phyloP scores from a whole-genome alignment of 164 flowering plant species.

The Umbellularia californica region DNA sequence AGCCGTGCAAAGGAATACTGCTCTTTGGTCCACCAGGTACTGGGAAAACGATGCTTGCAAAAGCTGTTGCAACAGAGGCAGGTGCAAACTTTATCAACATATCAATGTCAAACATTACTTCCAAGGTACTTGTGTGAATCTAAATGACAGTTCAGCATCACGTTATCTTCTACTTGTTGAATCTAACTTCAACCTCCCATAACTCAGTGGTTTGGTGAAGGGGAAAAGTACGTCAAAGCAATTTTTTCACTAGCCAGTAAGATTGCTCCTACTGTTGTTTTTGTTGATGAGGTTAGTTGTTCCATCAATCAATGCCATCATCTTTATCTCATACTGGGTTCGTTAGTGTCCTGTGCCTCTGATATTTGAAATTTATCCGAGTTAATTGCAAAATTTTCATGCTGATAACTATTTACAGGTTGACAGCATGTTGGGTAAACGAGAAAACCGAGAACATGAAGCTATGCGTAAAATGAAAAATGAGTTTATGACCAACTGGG shows the following conservation, averaged over 20 bases:
- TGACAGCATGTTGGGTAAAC: constrained; percentile 39
- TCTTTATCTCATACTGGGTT: not conserved
- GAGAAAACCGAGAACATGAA: constrained; percentile 41
- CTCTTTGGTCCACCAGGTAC: constrained; percentile 99
- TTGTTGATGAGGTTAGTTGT: constrained; percentile 48
- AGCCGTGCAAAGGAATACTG: constrained; percentile 97
- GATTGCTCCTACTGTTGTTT: constrained; percentile 39
- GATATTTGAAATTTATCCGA: not conserved
- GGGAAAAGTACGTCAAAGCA: constrained; percentile 43
- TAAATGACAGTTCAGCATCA: not conserved
- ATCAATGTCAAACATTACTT: constrained; percentile 95
- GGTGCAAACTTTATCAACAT: constrained; percentile 96
- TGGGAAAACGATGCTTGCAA: constrained; percentile 98
- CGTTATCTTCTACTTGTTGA: not conserved
- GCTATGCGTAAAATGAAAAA: constrained; percentile 44
- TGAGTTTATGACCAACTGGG: constrained; percentile 50
- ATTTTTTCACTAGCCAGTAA: constrained; percentile 42
- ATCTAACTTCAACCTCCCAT: constrained; percentile 9
- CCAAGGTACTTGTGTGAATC: constrained; percentile 50
- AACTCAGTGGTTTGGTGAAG: constrained; percentile 44
- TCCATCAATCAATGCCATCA: not conserved
- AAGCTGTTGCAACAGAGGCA: constrained; percentile 97
- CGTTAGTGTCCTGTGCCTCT: not conserved
- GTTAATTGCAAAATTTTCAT: too few species aligned
- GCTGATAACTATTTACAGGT: constrained; percentile 34